A percentile compares a stretch with the other conserved stretches of the same genome.
Conservation (phyloP, 1,284 basidiomycete genomes). For the Testicularia cyperi region DNA sequence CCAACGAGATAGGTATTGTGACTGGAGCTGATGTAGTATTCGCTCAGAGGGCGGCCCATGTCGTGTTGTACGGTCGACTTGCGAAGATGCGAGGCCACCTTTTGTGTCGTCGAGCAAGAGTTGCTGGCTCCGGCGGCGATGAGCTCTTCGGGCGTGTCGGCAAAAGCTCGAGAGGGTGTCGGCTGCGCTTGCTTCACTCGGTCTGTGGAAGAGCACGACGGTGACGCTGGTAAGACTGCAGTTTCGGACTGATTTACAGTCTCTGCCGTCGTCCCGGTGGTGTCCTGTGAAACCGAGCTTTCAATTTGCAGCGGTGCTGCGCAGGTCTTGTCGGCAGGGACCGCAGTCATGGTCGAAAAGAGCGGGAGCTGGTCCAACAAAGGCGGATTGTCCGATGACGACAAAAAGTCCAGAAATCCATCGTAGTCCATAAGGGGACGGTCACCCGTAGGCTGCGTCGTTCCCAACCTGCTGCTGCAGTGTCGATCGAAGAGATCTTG, state of each 20-base stretch:
- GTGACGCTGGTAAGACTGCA: no score
- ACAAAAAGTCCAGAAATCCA: constrained; percentile 51
- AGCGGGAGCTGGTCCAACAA: constrained; percentile 34
- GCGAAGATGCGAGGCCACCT: constrained; percentile 28
- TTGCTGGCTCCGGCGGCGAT: constrained; percentile 29
- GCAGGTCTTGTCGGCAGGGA: constrained; percentile 8
- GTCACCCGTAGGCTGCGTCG: constrained; percentile 5
- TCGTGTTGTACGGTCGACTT: constrained; percentile 39
- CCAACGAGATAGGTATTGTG: constrained; percentile 98
- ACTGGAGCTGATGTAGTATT: constrained; percentile 90
- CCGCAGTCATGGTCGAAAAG: constrained; percentile 28
- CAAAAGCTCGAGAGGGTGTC: constrained; percentile 28
- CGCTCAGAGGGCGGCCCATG: constrained; percentile 77
- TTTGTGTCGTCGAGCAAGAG: constrained; percentile 18
- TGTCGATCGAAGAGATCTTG: constrained; percentile 28
- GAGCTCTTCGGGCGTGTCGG: constrained; percentile 26
- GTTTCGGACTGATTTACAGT: no score
- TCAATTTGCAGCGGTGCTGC: no score
- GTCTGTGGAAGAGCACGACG: no score
- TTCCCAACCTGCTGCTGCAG: constrained; percentile 25
- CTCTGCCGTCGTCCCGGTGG: no score
- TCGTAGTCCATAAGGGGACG: constrained; percentile 30
- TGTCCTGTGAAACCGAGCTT: no score
- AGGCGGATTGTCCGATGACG: constrained; percentile 50
- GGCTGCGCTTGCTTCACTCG: constrained; percentile 3